phyloP scores from a whole-genome alignment of 345 rosid genomes.

The Rubroshorea leprosula region DNA sequence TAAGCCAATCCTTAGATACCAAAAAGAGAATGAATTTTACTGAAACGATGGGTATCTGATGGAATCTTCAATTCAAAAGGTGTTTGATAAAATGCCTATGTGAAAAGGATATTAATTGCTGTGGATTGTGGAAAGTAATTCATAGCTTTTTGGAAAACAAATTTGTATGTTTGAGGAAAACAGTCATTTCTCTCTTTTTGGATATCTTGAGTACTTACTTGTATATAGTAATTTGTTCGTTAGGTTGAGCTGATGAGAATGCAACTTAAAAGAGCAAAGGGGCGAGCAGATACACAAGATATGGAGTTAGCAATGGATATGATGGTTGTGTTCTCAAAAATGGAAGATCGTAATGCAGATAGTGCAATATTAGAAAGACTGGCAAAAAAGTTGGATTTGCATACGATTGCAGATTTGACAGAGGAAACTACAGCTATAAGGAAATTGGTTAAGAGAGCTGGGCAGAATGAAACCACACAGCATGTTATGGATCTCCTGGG shows the following conservation, averaged over 20 bases:
- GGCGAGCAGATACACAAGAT: slow-evolving; percentile 53
- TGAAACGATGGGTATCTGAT: too few relatives aligned
- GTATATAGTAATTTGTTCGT: background rate
- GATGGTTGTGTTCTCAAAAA: slow-evolving; percentile 46
- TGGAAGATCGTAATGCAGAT: slow-evolving; percentile 49
- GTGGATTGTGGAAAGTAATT: too few relatives aligned
- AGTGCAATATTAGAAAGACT: slow-evolving; percentile 46
- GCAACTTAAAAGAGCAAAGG: slow-evolving; percentile 52
- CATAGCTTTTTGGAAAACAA: slow-evolving; percentile 5
- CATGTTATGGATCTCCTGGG: slow-evolving; percentile 36
- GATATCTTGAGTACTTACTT: background rate
- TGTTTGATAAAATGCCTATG: background rate
- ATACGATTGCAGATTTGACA: slow-evolving; percentile 44
- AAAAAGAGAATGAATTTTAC: too few relatives aligned
- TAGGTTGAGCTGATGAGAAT: slow-evolving; percentile 53
- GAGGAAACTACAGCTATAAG: slow-evolving; percentile 35
- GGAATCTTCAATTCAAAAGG: too few relatives aligned
- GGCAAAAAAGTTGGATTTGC: slow-evolving; percentile 48
- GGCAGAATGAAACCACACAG: slow-evolving; percentile 33
- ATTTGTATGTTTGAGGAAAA: background rate
- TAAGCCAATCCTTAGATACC: too few relatives aligned
- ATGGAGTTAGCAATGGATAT: slow-evolving; percentile 64
- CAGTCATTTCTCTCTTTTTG: background rate
- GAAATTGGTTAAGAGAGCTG: slow-evolving; percentile 35
- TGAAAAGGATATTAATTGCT: background rate